Evolutionary conservation across 1,284 basidiomycete genomes (phyloP), one percentile per base, ranked within the genome.

Genomic region (Rhizoctonia solani): DNA sequence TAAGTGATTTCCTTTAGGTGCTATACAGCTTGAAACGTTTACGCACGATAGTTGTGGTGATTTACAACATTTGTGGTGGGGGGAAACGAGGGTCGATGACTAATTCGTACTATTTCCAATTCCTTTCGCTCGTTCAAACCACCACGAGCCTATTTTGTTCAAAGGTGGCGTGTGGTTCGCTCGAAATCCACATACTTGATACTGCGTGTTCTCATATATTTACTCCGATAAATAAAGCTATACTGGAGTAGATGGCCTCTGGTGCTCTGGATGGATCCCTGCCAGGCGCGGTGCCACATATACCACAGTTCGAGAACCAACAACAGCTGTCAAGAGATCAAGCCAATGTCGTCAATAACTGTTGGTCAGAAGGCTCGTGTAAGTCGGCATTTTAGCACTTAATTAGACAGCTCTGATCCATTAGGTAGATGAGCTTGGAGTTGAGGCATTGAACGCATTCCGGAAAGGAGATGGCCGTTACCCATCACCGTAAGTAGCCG

Each of bases 311-410:
- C 25, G 56, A 61, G 50, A 61, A 61, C 44, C 44, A 61, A 61
- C 25, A 29, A 6, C 56, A 47, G 27, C 25, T 61, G 23, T 23
- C 13, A 3, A 49, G 29, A 23, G 56, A 61, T 44, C 56, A 61
- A 23, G 30, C 19, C 3, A 47, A n/a, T 25, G 44, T 61, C n/a
- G 56, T 61, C 11, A 61, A 61, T 30, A 61, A 61, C 39, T 61
- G 56, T 37, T 61, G 56, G 56, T 61, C 56, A 23, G 56, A 61
- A 49, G 56, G 56, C 16, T 47, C 42, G 14, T 61, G 56, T 61
- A 37, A 46, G 56, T 50, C n/a, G 5, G 5, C 44, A 14, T 46
- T 21, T 46, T 21, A 14, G 21, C 11, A 8, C 16, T 46, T 19
- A 19, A 46, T 19, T 8, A 46, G 44, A 21, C 5, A 21, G 9